These are phyloP conservation scores for Trichoderma asperelloides DNA, from an alignment of 495 filamentous ascomycete genomes.

Conservation along the genomic window DNA sequence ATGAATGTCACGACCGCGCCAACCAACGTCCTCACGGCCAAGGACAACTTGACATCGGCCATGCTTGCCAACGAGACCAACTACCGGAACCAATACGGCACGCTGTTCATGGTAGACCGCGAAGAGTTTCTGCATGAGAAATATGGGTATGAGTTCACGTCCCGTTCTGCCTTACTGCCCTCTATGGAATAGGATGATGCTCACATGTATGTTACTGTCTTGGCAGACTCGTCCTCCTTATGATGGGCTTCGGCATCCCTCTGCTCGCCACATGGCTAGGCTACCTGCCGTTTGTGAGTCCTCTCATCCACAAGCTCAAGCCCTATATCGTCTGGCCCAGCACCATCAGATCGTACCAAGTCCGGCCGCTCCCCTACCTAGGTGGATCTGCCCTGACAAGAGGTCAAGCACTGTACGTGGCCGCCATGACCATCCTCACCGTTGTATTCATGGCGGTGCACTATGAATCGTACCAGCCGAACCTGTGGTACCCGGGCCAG, in stretches of 20 bases:
- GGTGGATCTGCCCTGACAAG: slow-evolving; percentile 29
- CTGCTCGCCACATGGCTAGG: slow-evolving; percentile 16
- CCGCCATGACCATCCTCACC: slow-evolving; percentile 30
- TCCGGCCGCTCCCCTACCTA: slow-evolving; percentile 16
- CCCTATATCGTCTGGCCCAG: slow-evolving; percentile 21
- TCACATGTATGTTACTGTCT: too few species aligned
- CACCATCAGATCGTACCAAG: slow-evolving; percentile 21
- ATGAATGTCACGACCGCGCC: too few species aligned
- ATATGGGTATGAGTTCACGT: too few species aligned
- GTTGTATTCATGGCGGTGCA: slow-evolving; percentile 26
- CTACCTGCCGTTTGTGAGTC: slow-evolving; percentile 17
- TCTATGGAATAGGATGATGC: too few species aligned
- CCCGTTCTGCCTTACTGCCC: too few species aligned
- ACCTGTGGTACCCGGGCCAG: slow-evolving; percentile 19
- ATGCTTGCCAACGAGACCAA: too few species aligned
- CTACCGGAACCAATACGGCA: too few species aligned
- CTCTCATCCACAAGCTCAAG: slow-evolving; percentile 14
- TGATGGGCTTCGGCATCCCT: slow-evolving; percentile 13
- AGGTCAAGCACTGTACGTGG: slow-evolving; percentile 32
- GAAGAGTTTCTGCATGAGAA: too few species aligned
- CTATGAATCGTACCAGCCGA: slow-evolving; percentile 20
- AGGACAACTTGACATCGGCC: too few species aligned
- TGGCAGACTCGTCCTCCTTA: not conserved
- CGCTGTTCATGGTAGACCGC: too few species aligned
- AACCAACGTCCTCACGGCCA: too few species aligned